These are phyloP conservation scores for Trebouxia sp. DNA, from an alignment of 139 green algal genomes.

Conservation along the genomic window DNA sequence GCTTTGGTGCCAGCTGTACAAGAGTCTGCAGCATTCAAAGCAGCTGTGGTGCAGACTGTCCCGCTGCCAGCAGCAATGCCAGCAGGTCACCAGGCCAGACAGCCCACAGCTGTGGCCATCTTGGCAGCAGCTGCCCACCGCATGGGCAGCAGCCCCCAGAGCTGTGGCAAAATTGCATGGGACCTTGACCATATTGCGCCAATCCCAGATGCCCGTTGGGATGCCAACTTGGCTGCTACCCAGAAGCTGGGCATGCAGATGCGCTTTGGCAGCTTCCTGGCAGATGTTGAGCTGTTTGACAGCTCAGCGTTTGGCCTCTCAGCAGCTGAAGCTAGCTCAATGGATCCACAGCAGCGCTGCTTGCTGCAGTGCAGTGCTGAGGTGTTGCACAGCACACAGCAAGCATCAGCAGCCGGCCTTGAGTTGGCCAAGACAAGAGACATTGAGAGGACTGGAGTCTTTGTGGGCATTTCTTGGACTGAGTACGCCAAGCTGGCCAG, in stretches of 20 bases:
- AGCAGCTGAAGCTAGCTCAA: conserved; percentile 54
- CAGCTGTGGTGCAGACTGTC: not conserved
- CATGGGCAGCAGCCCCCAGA: not conserved
- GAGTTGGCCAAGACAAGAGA: not conserved
- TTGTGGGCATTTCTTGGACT: conserved; percentile 63
- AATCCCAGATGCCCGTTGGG: conserved; percentile 10
- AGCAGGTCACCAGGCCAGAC: not conserved
- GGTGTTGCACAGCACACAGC: conserved; percentile 27
- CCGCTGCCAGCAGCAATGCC: not conserved
- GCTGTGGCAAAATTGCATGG: conserved; percentile 6
- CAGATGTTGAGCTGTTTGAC: conserved; percentile 20
- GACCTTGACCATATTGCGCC: not conserved
- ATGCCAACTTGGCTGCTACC: not conserved
- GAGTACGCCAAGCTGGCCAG: conserved; percentile 66
- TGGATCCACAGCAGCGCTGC: conserved; percentile 87
- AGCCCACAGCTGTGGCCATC: conserved; percentile 9
- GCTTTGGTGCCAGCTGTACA: not conserved
- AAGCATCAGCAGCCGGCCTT: not conserved
- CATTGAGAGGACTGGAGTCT: not conserved
- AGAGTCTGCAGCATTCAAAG: not conserved
- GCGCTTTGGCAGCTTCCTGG: conserved; percentile 23
- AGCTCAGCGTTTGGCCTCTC: conserved; percentile 32
- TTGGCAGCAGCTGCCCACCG: conserved; percentile 3
- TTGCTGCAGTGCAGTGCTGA: conserved; percentile 63
- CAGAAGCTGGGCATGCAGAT: not conserved